Base-by-base conservation (phyloP, 345 rosid genomes). In the Brassica juncea region DNA sequence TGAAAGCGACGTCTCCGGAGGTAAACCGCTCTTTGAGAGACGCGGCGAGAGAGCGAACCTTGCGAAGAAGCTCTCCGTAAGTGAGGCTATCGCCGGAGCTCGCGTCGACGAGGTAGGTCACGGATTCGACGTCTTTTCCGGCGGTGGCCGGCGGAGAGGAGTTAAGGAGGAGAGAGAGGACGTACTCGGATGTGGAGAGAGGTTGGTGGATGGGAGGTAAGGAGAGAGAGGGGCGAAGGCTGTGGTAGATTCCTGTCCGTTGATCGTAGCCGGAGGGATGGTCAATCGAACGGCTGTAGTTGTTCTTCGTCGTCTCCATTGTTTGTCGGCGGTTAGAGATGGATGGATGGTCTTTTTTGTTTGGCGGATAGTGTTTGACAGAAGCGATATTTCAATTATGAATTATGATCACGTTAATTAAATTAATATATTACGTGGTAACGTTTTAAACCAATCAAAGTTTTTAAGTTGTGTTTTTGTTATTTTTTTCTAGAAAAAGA, bases 1-100 rank as follows among this genome's bases (percentile, higher is more conserved):
- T 74, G 57, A 89, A 89, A 12, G 95, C 97, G 31, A 85, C 94
- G 72, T 94, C 87, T 61, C 84, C 85, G 3, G 57, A 73, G 49
- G 84, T 79, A 19, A 76, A 81, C n/a, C 58, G 82, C 55, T 84
- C 30, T n/a, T 5, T 64, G 74, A 92, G 88, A 49, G 82, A 77
- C 59, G 62, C 49, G 28, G 90, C 82, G 44, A 94, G 92, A 15
- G 94, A 87, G 64, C 42, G 68, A 25, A 84, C 79, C 23, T 73
- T 82, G 68, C 25, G 58, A 68, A 82, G 77, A 80, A 87, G 86
- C 49, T 86, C 82, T 0, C 88, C 73, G 85, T 87, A 88, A 31
- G 88, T 66, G 39, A 91, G 81, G 32, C 60, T 60, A 0, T 70
- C 64, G 57, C 85, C 91, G 27, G 90, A 82, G 75, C 67, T 60